Base-by-base conservation (phyloP, 2,329 filamentous ascomycete genomes). In the Rhinocladiella similis region DNA sequence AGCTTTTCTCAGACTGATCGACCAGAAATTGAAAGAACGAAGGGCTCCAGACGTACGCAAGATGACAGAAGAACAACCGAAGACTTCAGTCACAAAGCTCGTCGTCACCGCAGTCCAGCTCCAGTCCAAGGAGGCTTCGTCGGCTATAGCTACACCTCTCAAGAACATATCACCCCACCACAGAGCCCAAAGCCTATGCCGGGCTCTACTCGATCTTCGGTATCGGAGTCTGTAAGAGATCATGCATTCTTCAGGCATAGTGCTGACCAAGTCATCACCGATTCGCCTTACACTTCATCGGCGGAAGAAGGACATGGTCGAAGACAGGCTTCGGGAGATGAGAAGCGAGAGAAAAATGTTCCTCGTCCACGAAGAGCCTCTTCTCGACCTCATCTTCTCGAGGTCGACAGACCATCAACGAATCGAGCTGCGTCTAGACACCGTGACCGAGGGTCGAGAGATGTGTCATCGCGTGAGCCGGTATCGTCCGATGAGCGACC, bases 271-370 rank as follows among this genome's bases (percentile, higher is more conserved):
- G 20, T 43, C 29, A 54, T 50, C 6, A 53, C 42, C 19, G 64
- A 66, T 13, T 65, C 62, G 13, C 59, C 64, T 33, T 61, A 61
- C 43, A 57, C 57, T 19, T 65, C 64, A 9, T 65, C 63, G n/a
- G 56, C 62, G 25, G 64, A 65, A 51, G 64, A 65, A 41, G 33
- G 54, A 19, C 54, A 50, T 10, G 16, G 13, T 36, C 43, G 54
- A 47, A 51, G 29, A 38, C 33, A 36, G 19, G 45, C 19, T 18
- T 54, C 53, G 14, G 53, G 36, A 50, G 56, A 51, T 48, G 57
- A 56, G 13, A 57, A 49, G 42, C 56, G 54, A 42, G 18, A 25
- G 33, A 45, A 22, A 39, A 47, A 29, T 19, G 42, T 29, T 19
- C 47, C 22, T 18, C 50, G 56, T 10, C 57, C 59, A 16, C 54